A percentile compares a stretch with the other conserved stretches of the same genome.
Conservation (phyloP, 2,329 filamentous ascomycete genomes). For the Graphilbum fragrans region DNA sequence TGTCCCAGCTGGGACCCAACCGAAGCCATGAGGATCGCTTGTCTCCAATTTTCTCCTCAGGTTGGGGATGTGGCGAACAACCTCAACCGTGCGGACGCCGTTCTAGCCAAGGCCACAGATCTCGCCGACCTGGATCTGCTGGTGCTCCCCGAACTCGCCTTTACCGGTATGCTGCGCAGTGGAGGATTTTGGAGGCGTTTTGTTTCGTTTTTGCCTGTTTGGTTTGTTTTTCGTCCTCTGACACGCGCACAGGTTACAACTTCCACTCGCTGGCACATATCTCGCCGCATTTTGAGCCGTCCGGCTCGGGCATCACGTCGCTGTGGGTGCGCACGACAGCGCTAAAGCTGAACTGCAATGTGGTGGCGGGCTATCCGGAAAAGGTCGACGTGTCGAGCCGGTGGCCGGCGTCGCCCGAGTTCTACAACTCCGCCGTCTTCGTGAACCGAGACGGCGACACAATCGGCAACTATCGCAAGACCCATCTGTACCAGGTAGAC, state of each 20-base stretch:
- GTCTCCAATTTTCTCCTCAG: constrained; percentile 60
- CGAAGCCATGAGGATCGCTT: constrained; percentile 24
- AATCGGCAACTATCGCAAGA: constrained; percentile 48
- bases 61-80: constrained; percentile 62
- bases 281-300: constrained; percentile 54
- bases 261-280: constrained; percentile 61
- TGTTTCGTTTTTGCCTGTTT: not conserved
- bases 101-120: constrained; percentile 41
- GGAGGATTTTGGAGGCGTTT: constrained; percentile 1
- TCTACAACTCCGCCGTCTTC: constrained; percentile 43
- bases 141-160: constrained; percentile 65
- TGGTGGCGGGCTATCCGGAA: constrained; percentile 66
- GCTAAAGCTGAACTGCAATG: constrained; percentile 51
- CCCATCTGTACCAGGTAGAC: constrained; percentile 45
- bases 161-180: constrained; percentile 42
- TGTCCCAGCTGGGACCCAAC: too few relatives aligned
- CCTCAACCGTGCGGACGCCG: constrained; percentile 51
- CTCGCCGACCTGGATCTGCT: constrained; percentile 58
- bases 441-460: constrained; percentile 48
- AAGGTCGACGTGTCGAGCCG: constrained; percentile 37
- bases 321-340: constrained; percentile 61
- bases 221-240: not conserved
- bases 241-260: constrained; percentile 50
- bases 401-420: constrained; percentile 40
- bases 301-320: constrained; percentile 52